Evolutionary conservation across 306 rosid genomes (phyloP).

Genomic region (Trifolium repens): DNA sequence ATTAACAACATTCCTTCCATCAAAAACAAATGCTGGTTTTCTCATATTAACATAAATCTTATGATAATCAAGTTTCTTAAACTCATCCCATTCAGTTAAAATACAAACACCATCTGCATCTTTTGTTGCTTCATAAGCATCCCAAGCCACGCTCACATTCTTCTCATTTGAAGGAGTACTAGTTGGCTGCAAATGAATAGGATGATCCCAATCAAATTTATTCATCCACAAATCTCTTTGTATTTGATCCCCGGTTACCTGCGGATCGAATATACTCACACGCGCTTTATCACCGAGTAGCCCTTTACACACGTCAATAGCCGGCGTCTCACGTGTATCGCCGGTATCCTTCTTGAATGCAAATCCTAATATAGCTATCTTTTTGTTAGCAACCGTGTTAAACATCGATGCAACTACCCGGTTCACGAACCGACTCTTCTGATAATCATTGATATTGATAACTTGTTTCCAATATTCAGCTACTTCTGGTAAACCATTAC

Average conservation of each 20-base stretch:
- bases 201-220: constrained; percentile 96
- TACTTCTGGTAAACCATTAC: constrained; percentile 96
- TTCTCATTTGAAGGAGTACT: constrained; percentile 63
- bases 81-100: constrained; percentile 96
- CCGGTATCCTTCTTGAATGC: constrained; percentile 93
- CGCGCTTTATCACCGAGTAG: constrained; percentile 79
- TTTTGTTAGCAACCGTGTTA: constrained; percentile 83
- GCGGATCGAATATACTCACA: constrained; percentile 85
- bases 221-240: constrained; percentile 83
- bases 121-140: constrained; percentile 87
- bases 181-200: constrained; percentile 80
- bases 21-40: constrained; percentile 87
- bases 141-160: constrained; percentile 82
- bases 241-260: constrained; percentile 85
- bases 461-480: constrained; percentile 99
- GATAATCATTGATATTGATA: constrained; percentile 91
- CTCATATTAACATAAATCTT: constrained; percentile 79
- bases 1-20: constrained; percentile 77
- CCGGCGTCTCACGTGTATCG: constrained; percentile 92
- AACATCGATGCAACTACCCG: constrained; percentile 93
- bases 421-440: constrained; percentile 90
- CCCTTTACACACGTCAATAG: constrained; percentile 94
- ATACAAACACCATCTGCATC: constrained; percentile 87
- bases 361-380: constrained; percentile 84
- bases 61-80: constrained; percentile 81